Conservation (phyloP, 169 alveolate species). For the Plasmodium ovale region DNA sequence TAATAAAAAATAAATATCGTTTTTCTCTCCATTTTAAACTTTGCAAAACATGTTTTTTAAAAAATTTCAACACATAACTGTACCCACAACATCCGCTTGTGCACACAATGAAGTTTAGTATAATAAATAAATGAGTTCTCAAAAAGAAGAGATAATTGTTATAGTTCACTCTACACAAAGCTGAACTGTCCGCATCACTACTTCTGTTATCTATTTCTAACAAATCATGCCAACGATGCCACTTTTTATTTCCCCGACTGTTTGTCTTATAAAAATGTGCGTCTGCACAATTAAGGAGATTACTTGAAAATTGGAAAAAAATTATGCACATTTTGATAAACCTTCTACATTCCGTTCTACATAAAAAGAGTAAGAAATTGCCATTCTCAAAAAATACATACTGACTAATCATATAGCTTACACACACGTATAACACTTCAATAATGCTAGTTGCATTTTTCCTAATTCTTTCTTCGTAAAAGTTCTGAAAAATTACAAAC, state of each 20-base stretch:
- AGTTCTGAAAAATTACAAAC: constrained; percentile 34
- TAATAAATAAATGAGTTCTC: constrained; percentile 51
- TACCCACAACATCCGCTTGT: neutral
- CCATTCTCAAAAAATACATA: constrained; percentile 13
- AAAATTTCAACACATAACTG: constrained; percentile 20
- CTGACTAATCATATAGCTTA: constrained; percentile 46
- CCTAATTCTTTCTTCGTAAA: constrained; percentile 44
- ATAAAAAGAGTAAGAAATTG: constrained; percentile 7
- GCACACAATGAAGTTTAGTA: constrained; percentile 32
- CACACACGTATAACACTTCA: constrained; percentile 31
- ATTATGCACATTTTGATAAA: constrained; percentile 42
- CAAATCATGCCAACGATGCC: too few relatives aligned
- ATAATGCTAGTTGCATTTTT: constrained; percentile 28
- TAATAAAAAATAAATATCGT: constrained; percentile 44
- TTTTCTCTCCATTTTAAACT: constrained; percentile 43
- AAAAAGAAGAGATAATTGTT: constrained; percentile 33
- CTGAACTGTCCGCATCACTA: neutral
- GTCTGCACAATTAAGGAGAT: constrained; percentile 12
- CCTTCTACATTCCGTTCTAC: constrained; percentile 12
- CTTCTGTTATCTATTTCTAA: neutral
- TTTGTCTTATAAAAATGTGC: neutral
- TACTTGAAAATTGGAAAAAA: constrained; percentile 25
- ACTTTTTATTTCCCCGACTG: neutral
- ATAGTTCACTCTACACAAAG: constrained; percentile 1
- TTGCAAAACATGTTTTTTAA: constrained; percentile 21